Evolutionary conservation across 805 yeast genomes (phyloP), one percentile per base, ranked within the genome.

Genomic region (Yarrowia sp.): DNA sequence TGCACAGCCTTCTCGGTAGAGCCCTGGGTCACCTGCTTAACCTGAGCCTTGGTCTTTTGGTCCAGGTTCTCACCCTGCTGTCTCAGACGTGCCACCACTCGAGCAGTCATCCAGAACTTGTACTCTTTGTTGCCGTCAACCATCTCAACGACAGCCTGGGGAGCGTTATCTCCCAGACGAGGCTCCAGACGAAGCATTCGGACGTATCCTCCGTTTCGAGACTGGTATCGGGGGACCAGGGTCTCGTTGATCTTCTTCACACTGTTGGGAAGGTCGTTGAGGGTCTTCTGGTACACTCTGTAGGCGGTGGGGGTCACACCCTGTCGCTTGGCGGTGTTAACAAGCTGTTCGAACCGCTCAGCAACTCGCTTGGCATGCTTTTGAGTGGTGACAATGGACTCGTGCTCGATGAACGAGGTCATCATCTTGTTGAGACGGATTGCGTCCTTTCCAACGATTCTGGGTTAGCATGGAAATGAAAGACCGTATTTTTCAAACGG

Each of bases 91-190:
- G 96, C 97, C 6, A 89, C 93, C 3, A 85, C 80, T 74, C 90
- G 84, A n/a, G 96, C 97, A 9, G 85, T 81, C 71, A 84, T 78
- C 85, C 96, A 89, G 68, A 85, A 82, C 70, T 87, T 84, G 80
- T 89, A 82, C 73, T 90, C 96, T 66, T 84, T 78, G 73, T 79
- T 76, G 4, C 87, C 85, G 70, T 89, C 97, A 1, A 93, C 96
- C 54, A 95, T 79, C 76, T 95, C 99, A 63, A 95, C 72, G 9
- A 92, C 86, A 0, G 95, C 86, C 81, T 90, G 95, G 33, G 92
- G 92, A 0, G 98, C 96, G 67, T 86, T 88, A 74, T 95, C 99
- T 65, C 95, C 92, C 52, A 87, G 75, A 69, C 98, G 82, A 17
- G 92, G 91, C 75, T 95, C 98, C 67, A 95, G 79, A 70, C 83